Evolutionary conservation across 2,329 filamentous ascomycete genomes (phyloP).

Genomic region (Xylaria sp.): DNA sequence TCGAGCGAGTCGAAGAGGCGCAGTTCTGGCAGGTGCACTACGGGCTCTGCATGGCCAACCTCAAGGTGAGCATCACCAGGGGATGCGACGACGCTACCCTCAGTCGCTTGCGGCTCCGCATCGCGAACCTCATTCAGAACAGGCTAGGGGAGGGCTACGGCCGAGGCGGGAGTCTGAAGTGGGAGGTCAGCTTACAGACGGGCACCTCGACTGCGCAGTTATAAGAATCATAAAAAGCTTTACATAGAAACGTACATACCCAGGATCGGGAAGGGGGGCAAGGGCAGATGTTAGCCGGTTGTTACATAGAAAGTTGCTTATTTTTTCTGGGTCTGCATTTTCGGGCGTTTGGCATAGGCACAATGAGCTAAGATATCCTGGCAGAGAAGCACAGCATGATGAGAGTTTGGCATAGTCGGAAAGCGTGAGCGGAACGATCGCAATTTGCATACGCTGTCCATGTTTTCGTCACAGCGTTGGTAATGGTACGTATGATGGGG

Average conservation of each 20-base stretch:
- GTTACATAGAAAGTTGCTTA: neutral
- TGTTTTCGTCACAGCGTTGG: too few relatives aligned
- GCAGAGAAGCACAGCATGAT: conserved; percentile 3
- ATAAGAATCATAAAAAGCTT: neutral
- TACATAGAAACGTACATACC: conserved; percentile 7
- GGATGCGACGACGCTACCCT: conserved; percentile 74
- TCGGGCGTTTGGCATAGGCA: conserved; percentile 23
- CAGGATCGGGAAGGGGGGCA: neutral
- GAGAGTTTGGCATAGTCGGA: neutral
- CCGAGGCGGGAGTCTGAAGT: conserved; percentile 75
- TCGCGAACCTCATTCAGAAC: conserved; percentile 81
- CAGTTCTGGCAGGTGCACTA: conserved; percentile 99
- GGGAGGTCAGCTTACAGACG: conserved; percentile 92
- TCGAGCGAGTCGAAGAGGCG: conserved; percentile 83
- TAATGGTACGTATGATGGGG: too few relatives aligned
- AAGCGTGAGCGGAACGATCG: too few relatives aligned
- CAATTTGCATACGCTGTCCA: too few relatives aligned
- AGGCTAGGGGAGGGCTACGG: conserved; percentile 88
- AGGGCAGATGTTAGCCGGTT: neutral
- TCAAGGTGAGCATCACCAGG: conserved; percentile 74
- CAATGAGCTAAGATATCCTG: conserved; percentile 23
- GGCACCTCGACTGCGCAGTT: conserved; percentile 43
- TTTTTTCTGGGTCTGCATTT: conserved; percentile 18
- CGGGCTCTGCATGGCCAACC: conserved; percentile 91
- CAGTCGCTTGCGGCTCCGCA: conserved; percentile 73